Evolutionary conservation across 495 filamentous ascomycete genomes (phyloP).

Genomic region (Margaritispora aquatica): DNA sequence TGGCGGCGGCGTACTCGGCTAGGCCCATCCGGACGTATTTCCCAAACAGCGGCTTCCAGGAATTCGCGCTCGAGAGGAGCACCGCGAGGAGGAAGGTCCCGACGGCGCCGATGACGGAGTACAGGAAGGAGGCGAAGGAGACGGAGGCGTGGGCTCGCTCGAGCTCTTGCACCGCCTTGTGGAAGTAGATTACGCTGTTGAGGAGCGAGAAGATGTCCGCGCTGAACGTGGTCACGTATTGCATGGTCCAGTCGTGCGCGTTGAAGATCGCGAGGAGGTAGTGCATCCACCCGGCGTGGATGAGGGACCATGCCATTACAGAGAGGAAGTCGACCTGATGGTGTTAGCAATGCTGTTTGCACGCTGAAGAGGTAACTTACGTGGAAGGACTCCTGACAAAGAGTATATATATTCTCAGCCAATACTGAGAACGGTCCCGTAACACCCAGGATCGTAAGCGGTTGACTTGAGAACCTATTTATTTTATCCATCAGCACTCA

Average conservation of each 20-base stretch:
- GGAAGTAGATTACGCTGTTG: constrained; percentile 71
- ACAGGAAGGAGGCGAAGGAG: constrained; percentile 64
- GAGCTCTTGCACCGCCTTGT: constrained; percentile 66
- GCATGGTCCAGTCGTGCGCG: constrained; percentile 73
- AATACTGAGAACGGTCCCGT: constrained; percentile 71
- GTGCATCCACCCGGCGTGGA: constrained; percentile 66
- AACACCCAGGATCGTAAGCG: constrained; percentile 65
- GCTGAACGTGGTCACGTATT: constrained; percentile 66
- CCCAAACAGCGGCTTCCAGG: constrained; percentile 61
- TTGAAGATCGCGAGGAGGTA: constrained; percentile 65
- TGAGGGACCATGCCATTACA: constrained; percentile 71
- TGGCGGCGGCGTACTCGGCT: constrained; percentile 63
- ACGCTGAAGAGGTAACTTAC: constrained; percentile 30
- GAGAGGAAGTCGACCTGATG: constrained; percentile 56
- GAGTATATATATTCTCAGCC: constrained; percentile 60
- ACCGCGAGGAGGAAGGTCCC: constrained; percentile 66
- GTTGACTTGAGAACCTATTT: constrained; percentile 59
- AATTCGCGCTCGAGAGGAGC: constrained; percentile 56
- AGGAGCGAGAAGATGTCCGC: constrained; percentile 67
- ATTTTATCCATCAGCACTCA: neutral
- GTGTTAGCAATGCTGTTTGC: neutral
- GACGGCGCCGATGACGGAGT: constrained; percentile 61
- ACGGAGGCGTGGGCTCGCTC: constrained; percentile 51
- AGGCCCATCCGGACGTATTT: constrained; percentile 60
- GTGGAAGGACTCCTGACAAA: constrained; percentile 52